Evolutionary conservation across 1,284 basidiomycete genomes (phyloP).

Genomic region (Bjerkandera adusta): DNA sequence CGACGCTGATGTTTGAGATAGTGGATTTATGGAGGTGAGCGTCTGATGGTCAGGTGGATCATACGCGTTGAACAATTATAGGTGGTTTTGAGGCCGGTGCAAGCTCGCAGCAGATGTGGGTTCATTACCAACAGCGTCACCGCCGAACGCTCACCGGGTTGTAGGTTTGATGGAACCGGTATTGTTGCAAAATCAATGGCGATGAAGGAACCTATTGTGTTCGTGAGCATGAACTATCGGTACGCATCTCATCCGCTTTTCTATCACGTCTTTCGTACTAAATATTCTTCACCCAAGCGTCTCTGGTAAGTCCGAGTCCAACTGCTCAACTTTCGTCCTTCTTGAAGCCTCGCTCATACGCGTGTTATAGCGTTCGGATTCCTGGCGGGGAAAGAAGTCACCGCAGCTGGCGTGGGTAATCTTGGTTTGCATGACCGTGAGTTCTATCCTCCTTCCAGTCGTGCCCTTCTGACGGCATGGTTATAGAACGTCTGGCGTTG

Average conservation of each 20-base stretch:
- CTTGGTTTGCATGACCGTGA: slow-evolving; percentile 53
- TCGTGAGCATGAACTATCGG: slow-evolving; percentile 34
- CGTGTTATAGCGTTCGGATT: slow-evolving; percentile 39
- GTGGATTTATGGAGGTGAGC: slow-evolving; percentile 56
- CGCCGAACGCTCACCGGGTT: background rate
- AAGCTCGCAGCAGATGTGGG: slow-evolving; percentile 3
- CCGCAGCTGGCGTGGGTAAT: slow-evolving; percentile 49
- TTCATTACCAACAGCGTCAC: slow-evolving; percentile 1
- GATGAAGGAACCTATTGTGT: slow-evolving; percentile 32
- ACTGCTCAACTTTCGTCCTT: no score
- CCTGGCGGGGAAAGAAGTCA: slow-evolving; percentile 46
- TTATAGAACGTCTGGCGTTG: slow-evolving; percentile 50
- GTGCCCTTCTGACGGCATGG: no score
- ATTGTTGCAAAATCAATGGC: slow-evolving; percentile 34
- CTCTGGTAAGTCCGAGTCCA: no score
- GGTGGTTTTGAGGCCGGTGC: slow-evolving; percentile 30
- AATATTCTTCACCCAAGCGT: no score
- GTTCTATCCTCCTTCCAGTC: slow-evolving; percentile 16
- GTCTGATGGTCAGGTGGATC: no score
- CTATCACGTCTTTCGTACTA: background rate
- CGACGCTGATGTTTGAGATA: slow-evolving; percentile 19
- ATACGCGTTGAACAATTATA: slow-evolving; percentile 6
- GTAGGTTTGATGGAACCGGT: slow-evolving; percentile 25
- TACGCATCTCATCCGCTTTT: slow-evolving; percentile 2
- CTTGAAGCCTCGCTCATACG: background rate